A percentile compares a stretch with the other conserved stretches of the same genome.
These are phyloP conservation scores for Skeletonema marinoi DNA, from an alignment of 108 stramenopile species.

Conservation along the genomic window DNA sequence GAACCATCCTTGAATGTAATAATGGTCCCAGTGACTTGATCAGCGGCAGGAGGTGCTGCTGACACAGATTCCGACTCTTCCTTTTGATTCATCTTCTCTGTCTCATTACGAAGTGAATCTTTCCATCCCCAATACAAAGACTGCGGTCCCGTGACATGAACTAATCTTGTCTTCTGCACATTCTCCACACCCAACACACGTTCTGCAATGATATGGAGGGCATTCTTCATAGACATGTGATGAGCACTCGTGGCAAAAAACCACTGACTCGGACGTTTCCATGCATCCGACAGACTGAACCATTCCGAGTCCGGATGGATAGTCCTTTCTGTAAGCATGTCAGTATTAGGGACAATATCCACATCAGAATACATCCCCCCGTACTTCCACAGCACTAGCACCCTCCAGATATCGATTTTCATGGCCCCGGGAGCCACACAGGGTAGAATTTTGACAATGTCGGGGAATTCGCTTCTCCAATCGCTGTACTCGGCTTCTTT, in stretches of 20 bases:
- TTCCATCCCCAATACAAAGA: not conserved
- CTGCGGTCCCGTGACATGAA: slow-evolving; percentile 3
- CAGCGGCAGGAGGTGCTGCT: not conserved
- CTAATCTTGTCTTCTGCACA: not conserved
- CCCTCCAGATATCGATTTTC: slow-evolving; percentile 49
- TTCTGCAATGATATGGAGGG: not conserved
- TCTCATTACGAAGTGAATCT: not conserved
- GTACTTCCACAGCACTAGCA: slow-evolving; percentile 33
- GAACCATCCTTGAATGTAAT: not conserved
- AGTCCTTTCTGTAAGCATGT: slow-evolving; percentile 8
- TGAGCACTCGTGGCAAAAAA: slow-evolving; percentile 43
- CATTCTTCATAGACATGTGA: not conserved
- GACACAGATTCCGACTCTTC: no score
- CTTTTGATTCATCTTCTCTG: not conserved
- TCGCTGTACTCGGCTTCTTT: slow-evolving; percentile 50
- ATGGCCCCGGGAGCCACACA: slow-evolving; percentile 36
- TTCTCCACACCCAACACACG: not conserved
- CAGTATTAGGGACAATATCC: slow-evolving; percentile 20
- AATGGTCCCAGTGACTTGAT: not conserved
- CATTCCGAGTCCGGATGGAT: slow-evolving; percentile 18
- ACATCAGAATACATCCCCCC: slow-evolving; percentile 43
- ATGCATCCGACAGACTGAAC: slow-evolving; percentile 36
- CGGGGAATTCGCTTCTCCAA: not conserved
- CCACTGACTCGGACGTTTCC: slow-evolving; percentile 50
- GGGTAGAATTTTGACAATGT: slow-evolving; percentile 32